These are phyloP conservation scores for Lecanicillium sp. DNA, from an alignment of 2,329 filamentous ascomycete genomes.

Conservation along the genomic window DNA sequence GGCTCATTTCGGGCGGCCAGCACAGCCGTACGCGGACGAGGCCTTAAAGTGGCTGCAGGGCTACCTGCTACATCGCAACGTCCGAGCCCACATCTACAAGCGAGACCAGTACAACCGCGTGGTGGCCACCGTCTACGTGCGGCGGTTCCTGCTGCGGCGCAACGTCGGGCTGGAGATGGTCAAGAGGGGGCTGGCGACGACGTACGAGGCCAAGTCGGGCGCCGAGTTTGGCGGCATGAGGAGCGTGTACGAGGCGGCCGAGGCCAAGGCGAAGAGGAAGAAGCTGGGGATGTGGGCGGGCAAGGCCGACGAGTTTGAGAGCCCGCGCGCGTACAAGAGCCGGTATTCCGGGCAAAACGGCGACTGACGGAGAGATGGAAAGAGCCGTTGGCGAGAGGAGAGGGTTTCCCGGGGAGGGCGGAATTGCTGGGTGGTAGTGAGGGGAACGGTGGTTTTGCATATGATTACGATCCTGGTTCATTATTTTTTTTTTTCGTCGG, in stretches of 20 bases:
- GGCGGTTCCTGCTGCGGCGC: constrained; percentile 59
- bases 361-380: not conserved
- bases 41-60: constrained; percentile 73
- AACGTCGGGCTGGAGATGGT: constrained; percentile 92
- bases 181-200: constrained; percentile 74
- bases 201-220: constrained; percentile 88
- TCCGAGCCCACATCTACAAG: constrained; percentile 77
- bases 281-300: constrained; percentile 71
- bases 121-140: constrained; percentile 76
- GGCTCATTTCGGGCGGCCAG: constrained; percentile 83
- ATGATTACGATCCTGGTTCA: too few species aligned
- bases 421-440: too few species aligned
- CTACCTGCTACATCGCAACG: constrained; percentile 64
- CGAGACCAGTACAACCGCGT: constrained; percentile 90
- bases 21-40: constrained; percentile 77
- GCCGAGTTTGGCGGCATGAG: constrained; percentile 77
- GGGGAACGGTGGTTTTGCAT: too few species aligned
- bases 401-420: too few species aligned
- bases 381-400: not conserved
- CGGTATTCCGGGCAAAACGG: constrained; percentile 19
- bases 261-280: constrained; percentile 59
- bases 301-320: constrained; percentile 62
- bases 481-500: too few species aligned
- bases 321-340: constrained; percentile 80
- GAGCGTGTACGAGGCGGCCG: constrained; percentile 57